These are phyloP conservation scores for Emergomyces orientalis DNA, from an alignment of 2,329 filamentous ascomycete species.

Conservation along the genomic window DNA sequence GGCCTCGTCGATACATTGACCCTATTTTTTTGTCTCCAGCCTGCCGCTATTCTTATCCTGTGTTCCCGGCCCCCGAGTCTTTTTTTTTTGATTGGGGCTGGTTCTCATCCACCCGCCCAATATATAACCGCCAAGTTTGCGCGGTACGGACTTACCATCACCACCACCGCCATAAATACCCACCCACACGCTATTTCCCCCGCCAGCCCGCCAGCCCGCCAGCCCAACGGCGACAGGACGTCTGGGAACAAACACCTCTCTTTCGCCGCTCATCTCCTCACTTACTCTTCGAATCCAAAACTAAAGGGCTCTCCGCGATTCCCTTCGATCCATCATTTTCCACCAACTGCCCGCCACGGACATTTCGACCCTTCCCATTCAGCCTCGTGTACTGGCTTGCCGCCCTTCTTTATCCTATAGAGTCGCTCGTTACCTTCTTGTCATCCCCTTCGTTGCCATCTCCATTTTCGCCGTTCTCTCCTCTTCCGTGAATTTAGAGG, in stretches of 20 bases:
- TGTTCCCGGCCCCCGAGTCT: not conserved
- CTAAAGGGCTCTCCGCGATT: not conserved
- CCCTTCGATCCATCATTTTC: not conserved
- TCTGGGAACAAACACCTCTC: not conserved
- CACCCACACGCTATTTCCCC: not conserved
- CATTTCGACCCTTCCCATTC: not conserved
- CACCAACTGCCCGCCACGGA: not conserved
- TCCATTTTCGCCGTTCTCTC: not conserved
- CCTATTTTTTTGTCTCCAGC: not conserved
- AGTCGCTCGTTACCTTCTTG: not conserved
- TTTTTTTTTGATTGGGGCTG: not conserved
- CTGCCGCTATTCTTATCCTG: not conserved
- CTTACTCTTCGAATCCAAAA: not conserved
- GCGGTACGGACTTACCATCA: not conserved
- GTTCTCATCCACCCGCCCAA: not conserved
- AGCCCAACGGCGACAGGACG: constrained; percentile 7
- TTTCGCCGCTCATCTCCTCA: not conserved
- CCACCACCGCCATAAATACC: not conserved
- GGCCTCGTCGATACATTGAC: not conserved
- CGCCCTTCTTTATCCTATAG: not conserved
- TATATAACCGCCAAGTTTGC: not conserved
- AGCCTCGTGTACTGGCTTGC: not conserved
- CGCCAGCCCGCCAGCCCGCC: not conserved
- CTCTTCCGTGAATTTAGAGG: not conserved
- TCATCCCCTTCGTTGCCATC: not conserved